phyloP scores from a whole-genome alignment of 2,329 filamentous ascomycete species.

The Verticillium alfalfae region DNA sequence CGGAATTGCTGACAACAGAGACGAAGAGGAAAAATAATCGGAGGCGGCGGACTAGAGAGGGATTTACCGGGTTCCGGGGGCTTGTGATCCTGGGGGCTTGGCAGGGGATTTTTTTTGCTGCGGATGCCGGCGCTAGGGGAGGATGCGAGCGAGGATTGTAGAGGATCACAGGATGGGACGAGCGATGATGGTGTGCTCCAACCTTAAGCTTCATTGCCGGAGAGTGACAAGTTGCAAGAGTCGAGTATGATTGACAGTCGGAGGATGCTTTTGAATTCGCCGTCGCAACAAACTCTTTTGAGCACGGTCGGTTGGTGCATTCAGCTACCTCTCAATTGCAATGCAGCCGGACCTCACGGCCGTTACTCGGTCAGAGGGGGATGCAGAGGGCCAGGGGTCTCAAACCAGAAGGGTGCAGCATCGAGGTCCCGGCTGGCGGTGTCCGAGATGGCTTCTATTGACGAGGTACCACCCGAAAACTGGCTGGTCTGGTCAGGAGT shows the following conservation, averaged over 20 bases:
- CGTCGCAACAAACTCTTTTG: not conserved
- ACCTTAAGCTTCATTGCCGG: too few species aligned
- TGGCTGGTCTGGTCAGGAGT: not conserved
- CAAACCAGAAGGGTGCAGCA: not conserved
- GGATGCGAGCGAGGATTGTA: not conserved
- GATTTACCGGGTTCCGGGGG: not conserved
- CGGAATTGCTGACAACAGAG: not conserved
- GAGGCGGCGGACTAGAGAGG: not conserved
- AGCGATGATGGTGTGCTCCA: not conserved
- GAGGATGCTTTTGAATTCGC: not conserved
- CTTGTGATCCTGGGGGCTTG: not conserved
- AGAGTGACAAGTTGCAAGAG: not conserved
- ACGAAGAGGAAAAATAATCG: not conserved
- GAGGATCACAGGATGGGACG: not conserved
- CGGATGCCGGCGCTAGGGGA: not conserved
- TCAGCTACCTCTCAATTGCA: not conserved
- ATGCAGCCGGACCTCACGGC: not conserved
- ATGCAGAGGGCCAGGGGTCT: not conserved
- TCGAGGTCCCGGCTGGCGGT: not conserved
- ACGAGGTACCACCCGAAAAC: not conserved
- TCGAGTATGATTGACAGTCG: not conserved
- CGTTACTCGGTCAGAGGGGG: not conserved
- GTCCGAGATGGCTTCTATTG: not conserved
- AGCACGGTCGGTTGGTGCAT: not conserved
- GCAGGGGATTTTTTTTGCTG: not conserved